A percentile compares a stretch with the other conserved stretches of the same genome.
These are phyloP conservation scores for Solanum chiquidenum DNA, from an alignment of 257 asterid genomes.

Conservation along the genomic window DNA sequence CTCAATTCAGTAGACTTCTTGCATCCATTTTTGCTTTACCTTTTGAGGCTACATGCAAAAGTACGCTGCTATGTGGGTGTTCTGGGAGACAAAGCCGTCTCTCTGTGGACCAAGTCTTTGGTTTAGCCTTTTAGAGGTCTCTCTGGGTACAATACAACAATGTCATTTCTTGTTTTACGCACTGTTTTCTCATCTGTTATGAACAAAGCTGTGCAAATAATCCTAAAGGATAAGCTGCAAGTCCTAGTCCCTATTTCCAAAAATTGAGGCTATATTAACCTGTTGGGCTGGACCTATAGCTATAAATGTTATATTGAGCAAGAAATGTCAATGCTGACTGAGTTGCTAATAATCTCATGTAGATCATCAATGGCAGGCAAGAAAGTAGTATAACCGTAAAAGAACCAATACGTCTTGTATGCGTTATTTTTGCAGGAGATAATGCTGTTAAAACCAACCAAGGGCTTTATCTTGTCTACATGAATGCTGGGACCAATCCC, in stretches of 20 bases:
- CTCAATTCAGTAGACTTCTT: slow-evolving; percentile 3
- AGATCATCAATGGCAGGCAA: slow-evolving; percentile 7
- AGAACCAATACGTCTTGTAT: slow-evolving; percentile 13
- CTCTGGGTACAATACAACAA: not conserved
- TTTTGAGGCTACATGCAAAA: not conserved
- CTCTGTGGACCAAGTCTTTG: not conserved
- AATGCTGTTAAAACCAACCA: slow-evolving; percentile 77
- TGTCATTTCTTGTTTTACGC: not conserved
- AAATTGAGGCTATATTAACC: not conserved
- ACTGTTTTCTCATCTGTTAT: not conserved
- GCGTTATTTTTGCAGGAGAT: slow-evolving; percentile 61
- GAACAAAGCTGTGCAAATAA: not conserved
- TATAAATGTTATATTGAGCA: not conserved
- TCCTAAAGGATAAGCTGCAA: not conserved
- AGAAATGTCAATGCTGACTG: slow-evolving; percentile 6
- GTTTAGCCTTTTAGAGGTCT: not conserved
- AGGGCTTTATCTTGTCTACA: slow-evolving; percentile 76
- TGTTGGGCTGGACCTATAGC: not conserved
- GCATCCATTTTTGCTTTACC: not conserved
- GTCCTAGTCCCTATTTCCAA: not conserved
- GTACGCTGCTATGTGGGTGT: not conserved
- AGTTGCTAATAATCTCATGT: not conserved
- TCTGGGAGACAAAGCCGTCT: not conserved
- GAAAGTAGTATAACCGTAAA: slow-evolving; percentile 3
- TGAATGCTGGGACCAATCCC: slow-evolving; percentile 91